These are phyloP conservation scores for Blastocystis sp. DNA, from an alignment of 352 stramenopile genomes.

Conservation along the genomic window DNA sequence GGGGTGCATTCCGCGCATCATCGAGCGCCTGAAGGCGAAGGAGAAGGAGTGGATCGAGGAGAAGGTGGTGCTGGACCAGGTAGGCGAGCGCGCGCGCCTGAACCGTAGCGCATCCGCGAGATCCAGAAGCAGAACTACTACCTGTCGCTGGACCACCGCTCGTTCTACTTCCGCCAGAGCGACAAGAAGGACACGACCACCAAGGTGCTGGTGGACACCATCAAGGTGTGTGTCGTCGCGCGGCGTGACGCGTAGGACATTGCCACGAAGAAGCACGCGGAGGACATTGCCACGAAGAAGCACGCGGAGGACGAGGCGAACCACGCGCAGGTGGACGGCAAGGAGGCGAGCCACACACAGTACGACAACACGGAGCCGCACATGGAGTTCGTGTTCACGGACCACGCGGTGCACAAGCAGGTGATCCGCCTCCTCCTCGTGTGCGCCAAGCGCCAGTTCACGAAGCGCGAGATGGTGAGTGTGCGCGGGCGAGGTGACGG, in stretches of 20 bases:
- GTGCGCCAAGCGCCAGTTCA: slow-evolving; percentile 21
- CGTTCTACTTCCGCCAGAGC: slow-evolving; percentile 96
- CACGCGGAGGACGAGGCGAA: neutral
- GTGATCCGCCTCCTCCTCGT: slow-evolving; percentile 31
- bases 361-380: neutral
- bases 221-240: neutral
- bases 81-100: slow-evolving; percentile 85
- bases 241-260: neutral
- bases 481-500: no score
- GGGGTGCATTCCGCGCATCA: slow-evolving; percentile 93
- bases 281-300: neutral
- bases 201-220: slow-evolving; percentile 87
- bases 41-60: slow-evolving; percentile 91
- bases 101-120: slow-evolving; percentile 77
- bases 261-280: neutral
- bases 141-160: slow-evolving; percentile 96
- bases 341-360: neutral
- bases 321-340: neutral
- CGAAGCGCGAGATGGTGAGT: neutral
- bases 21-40: slow-evolving; percentile 97
- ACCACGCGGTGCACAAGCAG: slow-evolving; percentile 41
- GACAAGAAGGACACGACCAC: slow-evolving; percentile 95
- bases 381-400: slow-evolving; percentile 17
- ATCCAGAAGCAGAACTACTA: slow-evolving; percentile 97
- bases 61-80: slow-evolving; percentile 90